Base-by-base conservation (phyloP, 2,329 filamentous ascomycete species). In the Botrytis tulipae region DNA sequence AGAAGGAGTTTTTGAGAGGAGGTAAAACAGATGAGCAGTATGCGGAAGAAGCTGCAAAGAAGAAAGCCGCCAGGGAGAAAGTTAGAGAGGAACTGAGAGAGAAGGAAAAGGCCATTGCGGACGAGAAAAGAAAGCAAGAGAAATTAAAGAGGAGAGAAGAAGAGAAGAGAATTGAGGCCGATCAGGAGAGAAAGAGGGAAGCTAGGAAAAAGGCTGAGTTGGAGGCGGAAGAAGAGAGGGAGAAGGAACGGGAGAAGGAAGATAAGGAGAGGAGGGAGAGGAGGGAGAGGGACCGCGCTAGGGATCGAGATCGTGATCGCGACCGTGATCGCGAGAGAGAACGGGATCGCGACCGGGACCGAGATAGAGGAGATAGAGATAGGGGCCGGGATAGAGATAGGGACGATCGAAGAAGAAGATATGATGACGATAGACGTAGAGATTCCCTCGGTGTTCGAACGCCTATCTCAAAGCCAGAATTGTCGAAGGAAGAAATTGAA, bases 11-110 rank as follows among this genome's bases (percentile, higher is more conserved):
- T 60, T 76, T 83, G 16, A 88, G 87, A 71, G 93, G 93, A 29
- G 85, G 88, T 66, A 94, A 93, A 81, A 92, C 90, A 1, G 92
- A 95, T 77, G 88, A 91, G 72, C 90, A 92, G 67, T 95, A 94
- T 81, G 90, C 88, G 1, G 86, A 86, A 65, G 92, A 93, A 74
- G 91, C 90, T 2, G 86, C 88, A 16, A 84, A 84, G 10, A 88
- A 90, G 68, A 85, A 87, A 48, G 85, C 86, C 14, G 88, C 90
- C 72, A 88, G 92, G 18, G 89, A 91, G 75, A 86, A 86, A 48
- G 84, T 90, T 16, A 86, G 90, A 72, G 87, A 90, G 65, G 88
- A 91, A 77, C 83, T 90, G 29, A 85, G 87, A 70, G 85, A 85
- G 62, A 87, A 89, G 76, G 88, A 91, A 76, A 79, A 81, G 70